Evolutionary conservation across 495 filamentous ascomycete genomes (phyloP), one percentile per base, ranked within the genome.

Genomic region (Trichoderma gamsii): DNA sequence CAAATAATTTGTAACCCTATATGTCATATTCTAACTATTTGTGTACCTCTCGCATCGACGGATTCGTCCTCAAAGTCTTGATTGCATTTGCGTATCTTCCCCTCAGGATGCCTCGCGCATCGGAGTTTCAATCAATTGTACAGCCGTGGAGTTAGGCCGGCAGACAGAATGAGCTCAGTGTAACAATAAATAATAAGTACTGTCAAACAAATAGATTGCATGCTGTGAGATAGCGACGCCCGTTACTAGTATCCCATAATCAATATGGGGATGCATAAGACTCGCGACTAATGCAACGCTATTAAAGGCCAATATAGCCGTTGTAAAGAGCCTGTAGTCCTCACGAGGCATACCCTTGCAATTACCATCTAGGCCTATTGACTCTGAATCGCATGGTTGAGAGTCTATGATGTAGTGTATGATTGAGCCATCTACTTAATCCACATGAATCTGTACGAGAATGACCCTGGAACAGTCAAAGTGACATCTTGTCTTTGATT

Each of bases 81-180:
- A 7, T 13, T 56, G 5, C n/a, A 25, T 56, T 23, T 46, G 18
- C 43, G 15, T 25, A 25, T 56, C 51, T 56, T 27, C 6, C 51
- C 18, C 51, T 56, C 8, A 25, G 3, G 51, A 56, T 56, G n/a
- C 51, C 18, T n/a, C 9, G 9, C 21, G 56, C 56, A 61, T 61
- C 56, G 21, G 21, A 21, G 16, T 21, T 56, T 25, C 21, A 25
- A 25, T 56, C 16, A 25, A 61, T 38, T 38, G 35, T 38, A 61
- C 3, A 32, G 56, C 56, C 25, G 27, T 9, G 56, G 56, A 32
- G 25, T 32, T 61, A 13, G 51, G 9, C 3, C 16, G 23, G 56
- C 16, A 18, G n/a, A 61, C 56, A 61, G 56, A 61, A 4, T 61
- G 56, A 61, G 56, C 56, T 13, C 12, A 61, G 56, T 61, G 56